These are phyloP conservation scores for Homolaphlyctis polyrhiza DNA, from an alignment of 371 early-diverging fungal genomes.

Conservation along the genomic window DNA sequence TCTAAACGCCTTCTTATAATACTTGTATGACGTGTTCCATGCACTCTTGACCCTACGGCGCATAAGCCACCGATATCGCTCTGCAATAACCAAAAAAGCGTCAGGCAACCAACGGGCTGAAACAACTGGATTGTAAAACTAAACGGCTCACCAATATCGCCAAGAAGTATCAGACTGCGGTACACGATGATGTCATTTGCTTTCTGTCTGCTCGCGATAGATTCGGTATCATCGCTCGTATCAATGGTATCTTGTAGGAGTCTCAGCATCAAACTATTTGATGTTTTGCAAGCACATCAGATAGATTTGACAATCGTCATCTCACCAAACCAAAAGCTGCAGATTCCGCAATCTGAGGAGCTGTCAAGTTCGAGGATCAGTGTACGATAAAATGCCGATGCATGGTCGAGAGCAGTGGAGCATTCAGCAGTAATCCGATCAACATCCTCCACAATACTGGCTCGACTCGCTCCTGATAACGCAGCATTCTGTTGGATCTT, in stretches of 20 bases:
- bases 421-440: neutral
- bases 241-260: neutral
- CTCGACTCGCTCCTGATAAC: neutral
- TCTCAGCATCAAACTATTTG: neutral
- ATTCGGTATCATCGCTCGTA: neutral
- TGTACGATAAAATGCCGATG: neutral
- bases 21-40: neutral
- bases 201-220: neutral
- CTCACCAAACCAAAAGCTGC: neutral
- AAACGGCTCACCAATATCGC: constrained; percentile 1
- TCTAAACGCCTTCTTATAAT: constrained; percentile 1
- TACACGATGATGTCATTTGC: neutral
- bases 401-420: neutral
- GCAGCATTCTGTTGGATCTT: too few relatives aligned
- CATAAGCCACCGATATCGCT: neutral
- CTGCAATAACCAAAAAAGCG: neutral
- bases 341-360: neutral
- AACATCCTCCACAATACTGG: neutral
- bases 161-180: neutral
- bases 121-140: neutral
- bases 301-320: neutral
- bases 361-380: neutral
- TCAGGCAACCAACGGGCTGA: neutral
- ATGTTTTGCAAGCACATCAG: too few relatives aligned
- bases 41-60: neutral